Evolutionary conservation across 148 eudicot species (phyloP), one percentile per base, ranked within the genome.

Genomic region (Rhododendron vialii): DNA sequence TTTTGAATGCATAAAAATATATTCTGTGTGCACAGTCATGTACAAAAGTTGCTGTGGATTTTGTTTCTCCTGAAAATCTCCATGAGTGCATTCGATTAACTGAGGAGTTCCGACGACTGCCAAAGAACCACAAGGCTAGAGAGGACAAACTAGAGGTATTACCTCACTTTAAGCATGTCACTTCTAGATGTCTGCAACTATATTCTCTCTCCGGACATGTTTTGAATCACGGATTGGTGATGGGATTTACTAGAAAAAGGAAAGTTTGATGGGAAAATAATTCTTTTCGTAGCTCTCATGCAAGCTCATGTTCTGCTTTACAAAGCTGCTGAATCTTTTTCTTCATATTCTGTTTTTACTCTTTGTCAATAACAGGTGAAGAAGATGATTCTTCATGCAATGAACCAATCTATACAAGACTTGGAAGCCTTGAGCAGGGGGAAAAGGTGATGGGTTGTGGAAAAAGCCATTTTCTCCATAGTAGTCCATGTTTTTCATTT

Each of bases 81-180:
- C 87, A 87, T 15, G 95, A 96, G 86, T 96, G 98, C 88, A 82
- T 95, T 3, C 91, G 93, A 26, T 87, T 96, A 61, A 93, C 98
- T 1, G 94, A 92, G 86, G 99, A 96, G 90, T 96, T 94, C 82
- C 90, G 98, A 38, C 87, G 83, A 86, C 93, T 96, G 48, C 99
- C 98, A 2, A 93, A 88, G 87, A 89, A 87, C 85, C 99, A 96
- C 87, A 91, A 88, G 85, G 96, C 91, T 80, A 91, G 91, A 88
- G 98, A 96, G 87, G 99, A 96, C 93, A 96, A 96, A 91, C 92
- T 96, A 33, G 99, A 96, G 98, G 99, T 94, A 90, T 17, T 17
- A 35, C 20, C 57, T 26, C 48, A 17, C 22, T 7, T 11, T 86
- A 12, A 20, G 80, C 17, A 22, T 77, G 26, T 51, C 9, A 2